These are phyloP conservation scores for Steccherinum ochraceum DNA, from an alignment of 768 basidiomycete genomes.

Conservation along the genomic window DNA sequence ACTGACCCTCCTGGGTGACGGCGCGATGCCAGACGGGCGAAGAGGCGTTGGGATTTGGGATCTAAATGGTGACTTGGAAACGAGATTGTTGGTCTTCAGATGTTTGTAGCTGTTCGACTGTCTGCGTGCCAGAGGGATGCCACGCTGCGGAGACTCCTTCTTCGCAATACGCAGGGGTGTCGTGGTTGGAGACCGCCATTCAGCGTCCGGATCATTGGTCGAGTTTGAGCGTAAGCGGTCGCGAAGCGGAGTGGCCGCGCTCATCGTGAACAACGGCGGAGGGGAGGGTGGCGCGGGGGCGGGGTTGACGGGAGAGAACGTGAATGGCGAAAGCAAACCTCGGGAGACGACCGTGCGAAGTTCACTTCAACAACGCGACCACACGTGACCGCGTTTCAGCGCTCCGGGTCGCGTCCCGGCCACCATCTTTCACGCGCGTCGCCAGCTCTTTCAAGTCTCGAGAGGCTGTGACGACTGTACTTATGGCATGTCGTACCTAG, in stretches of 20 bases:
- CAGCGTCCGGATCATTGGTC: constrained; percentile 57
- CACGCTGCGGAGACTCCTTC: constrained; percentile 41
- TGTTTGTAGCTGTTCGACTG: constrained; percentile 77
- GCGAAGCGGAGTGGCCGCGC: constrained; percentile 40
- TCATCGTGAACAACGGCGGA: constrained; percentile 7
- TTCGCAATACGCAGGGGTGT: constrained; percentile 73
- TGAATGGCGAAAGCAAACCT: background rate
- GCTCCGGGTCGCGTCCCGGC: too few species aligned
- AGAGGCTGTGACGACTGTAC: too few species aligned
- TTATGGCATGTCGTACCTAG: too few species aligned
- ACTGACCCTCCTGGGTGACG: constrained; percentile 48
- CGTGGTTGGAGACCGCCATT: constrained; percentile 48
- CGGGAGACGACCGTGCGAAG: background rate
- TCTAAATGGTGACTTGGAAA: constrained; percentile 84
- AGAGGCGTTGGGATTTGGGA: constrained; percentile 51
- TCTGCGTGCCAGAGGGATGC: constrained; percentile 51
- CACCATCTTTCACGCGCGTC: too few species aligned
- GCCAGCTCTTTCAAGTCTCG: too few species aligned
- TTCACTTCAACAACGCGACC: background rate
- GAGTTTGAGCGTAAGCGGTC: constrained; percentile 59
- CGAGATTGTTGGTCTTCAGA: constrained; percentile 69
- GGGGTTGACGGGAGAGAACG: constrained; percentile 1
- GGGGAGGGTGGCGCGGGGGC: constrained; percentile 1
- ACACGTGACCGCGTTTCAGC: background rate
- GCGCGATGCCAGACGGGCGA: constrained; percentile 27